phyloP scores from a whole-genome alignment of 2,329 filamentous ascomycete species.

The Epichloe coenophiala region DNA sequence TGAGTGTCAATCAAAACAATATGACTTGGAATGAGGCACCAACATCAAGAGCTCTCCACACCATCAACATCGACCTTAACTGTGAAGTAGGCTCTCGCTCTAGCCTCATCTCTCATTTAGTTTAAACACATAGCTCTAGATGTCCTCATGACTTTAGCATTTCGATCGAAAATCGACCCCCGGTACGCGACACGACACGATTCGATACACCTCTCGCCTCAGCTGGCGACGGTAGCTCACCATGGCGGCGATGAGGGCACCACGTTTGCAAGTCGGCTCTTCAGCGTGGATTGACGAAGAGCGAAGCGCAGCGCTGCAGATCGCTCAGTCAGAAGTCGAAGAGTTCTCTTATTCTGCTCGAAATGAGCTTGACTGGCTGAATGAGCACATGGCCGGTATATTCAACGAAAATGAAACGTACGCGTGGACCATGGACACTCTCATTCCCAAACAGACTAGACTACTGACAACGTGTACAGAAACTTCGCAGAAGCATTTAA shows the following conservation, averaged over 20 bases:
- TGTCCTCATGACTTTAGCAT: constrained; percentile 4
- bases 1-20: constrained; percentile 27
- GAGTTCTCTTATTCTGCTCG: constrained; percentile 86
- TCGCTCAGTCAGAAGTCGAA: constrained; percentile 71
- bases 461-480: constrained; percentile 31
- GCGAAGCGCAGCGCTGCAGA: constrained; percentile 60
- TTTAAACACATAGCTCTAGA: not conserved
- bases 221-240: constrained; percentile 9
- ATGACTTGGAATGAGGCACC: constrained; percentile 12
- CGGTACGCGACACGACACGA: not conserved
- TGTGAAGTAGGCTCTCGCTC: not conserved
- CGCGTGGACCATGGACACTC: constrained; percentile 7
- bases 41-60: constrained; percentile 8
- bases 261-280: constrained; percentile 63
- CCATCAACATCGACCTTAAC: constrained; percentile 5
- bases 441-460: not conserved
- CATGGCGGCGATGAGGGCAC: constrained; percentile 35
- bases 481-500: constrained; percentile 95
- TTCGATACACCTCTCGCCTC: constrained; percentile 1
- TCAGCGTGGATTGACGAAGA: constrained; percentile 77
- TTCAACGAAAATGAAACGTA: constrained; percentile 81
- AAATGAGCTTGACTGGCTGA: constrained; percentile 95
- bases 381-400: constrained; percentile 95
- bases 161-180: not conserved
- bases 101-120: not conserved